Evolutionary conservation across 1,284 basidiomycete genomes (phyloP).

Genomic region (Ganoderma leucocontextum): DNA sequence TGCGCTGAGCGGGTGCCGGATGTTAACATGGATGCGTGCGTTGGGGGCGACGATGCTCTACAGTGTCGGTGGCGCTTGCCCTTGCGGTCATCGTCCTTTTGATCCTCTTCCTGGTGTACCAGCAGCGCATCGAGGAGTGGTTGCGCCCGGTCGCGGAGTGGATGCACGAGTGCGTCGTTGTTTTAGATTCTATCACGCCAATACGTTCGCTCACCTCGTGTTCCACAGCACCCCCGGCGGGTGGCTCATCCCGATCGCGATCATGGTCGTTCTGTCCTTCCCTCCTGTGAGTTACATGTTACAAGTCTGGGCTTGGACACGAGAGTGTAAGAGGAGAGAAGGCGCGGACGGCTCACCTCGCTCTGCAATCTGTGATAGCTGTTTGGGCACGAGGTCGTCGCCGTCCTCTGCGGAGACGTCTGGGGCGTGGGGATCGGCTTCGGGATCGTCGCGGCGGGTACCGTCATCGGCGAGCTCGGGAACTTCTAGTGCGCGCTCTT

Average conservation of each 20-base stretch:
- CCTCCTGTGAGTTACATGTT: constrained; percentile 63
- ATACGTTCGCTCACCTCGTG: no score
- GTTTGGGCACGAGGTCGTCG: constrained; percentile 82
- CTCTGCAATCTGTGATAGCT: constrained; percentile 47
- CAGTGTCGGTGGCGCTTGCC: not conserved
- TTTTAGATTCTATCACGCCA: no score
- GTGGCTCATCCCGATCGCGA: constrained; percentile 87
- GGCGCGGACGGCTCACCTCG: not conserved
- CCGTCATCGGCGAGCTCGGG: constrained; percentile 70
- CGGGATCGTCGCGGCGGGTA: constrained; percentile 71
- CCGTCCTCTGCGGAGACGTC: constrained; percentile 75
- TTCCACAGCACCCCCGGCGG: constrained; percentile 50
- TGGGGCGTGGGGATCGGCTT: constrained; percentile 77
- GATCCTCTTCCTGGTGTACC: constrained; percentile 61
- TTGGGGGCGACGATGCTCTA: not conserved
- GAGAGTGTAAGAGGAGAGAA: no score
- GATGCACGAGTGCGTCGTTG: constrained; percentile 51
- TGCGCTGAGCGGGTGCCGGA: not conserved
- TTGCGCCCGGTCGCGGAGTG: constrained; percentile 61
- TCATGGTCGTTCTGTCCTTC: constrained; percentile 81
- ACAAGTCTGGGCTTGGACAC: constrained; percentile 3
- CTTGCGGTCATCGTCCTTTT: constrained; percentile 32
- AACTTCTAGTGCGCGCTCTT: constrained; percentile 63
- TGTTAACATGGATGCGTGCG: not conserved
- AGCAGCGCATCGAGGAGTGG: constrained; percentile 64